These are phyloP conservation scores for Rhodomyrtus tomentosa DNA, from an alignment of 345 rosid species.

Conservation along the genomic window DNA sequence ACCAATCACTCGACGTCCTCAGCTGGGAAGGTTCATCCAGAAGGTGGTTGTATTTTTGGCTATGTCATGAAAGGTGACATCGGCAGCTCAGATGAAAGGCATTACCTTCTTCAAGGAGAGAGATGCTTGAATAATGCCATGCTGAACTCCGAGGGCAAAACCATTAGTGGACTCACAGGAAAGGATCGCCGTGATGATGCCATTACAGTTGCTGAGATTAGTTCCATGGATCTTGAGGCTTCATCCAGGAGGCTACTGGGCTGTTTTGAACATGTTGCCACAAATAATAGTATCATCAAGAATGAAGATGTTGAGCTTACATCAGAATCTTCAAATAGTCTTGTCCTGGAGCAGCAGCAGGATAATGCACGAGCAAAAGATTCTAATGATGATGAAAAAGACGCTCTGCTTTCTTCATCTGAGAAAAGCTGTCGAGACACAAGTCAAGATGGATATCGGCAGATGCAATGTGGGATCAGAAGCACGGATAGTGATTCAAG, in stretches of 20 bases:
- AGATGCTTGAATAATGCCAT: background rate
- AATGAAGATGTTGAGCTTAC: constrained; percentile 2
- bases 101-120: background rate
- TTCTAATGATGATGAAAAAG: background rate
- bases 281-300: constrained; percentile 1
- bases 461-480: background rate
- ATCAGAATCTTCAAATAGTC: background rate
- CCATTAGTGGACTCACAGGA: background rate
- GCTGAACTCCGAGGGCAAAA: background rate
- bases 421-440: background rate
- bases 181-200: background rate
- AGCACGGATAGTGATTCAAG: constrained; percentile 14
- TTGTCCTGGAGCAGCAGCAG: background rate
- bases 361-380: background rate
- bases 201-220: background rate
- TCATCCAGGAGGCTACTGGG: background rate
- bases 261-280: background rate
- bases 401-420: background rate
- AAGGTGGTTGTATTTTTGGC: background rate
- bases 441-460: background rate
- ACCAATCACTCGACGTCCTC: background rate
- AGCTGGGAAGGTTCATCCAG: constrained; percentile 4
- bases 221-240: background rate
- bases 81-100: background rate
- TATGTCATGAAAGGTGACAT: background rate